A percentile compares a stretch with the other conserved stretches of the same genome.
phyloP scores from a whole-genome alignment of 208 protist species.

The Acanthamoeba sp. region DNA sequence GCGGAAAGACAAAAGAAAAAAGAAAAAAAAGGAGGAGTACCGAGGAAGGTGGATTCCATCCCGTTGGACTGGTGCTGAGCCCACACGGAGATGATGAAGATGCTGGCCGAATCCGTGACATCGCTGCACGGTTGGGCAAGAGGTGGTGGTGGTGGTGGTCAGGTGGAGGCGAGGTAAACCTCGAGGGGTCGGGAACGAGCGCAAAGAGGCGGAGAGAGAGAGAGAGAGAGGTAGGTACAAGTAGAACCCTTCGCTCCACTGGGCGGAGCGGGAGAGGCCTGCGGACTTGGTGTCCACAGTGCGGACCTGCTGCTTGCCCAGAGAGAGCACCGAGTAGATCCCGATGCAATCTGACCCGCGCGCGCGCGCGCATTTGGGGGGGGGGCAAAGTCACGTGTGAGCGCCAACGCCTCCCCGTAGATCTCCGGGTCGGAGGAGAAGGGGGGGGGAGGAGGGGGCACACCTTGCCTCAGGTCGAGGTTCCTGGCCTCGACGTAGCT shows the following conservation, averaged over 20 bases:
- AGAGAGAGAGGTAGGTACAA: background rate
- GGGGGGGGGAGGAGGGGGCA: background rate
- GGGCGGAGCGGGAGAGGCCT: background rate
- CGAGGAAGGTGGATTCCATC: conserved; percentile 47
- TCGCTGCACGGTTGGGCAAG: background rate
- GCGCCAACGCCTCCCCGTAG: too few relatives aligned
- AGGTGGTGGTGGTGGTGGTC: too few relatives aligned
- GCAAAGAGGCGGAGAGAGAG: background rate
- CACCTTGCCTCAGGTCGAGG: conserved; percentile 17
- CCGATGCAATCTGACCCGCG: background rate
- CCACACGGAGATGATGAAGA: conserved; percentile 64
- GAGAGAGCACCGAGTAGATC: conserved; percentile 30
- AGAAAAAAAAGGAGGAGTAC: background rate
- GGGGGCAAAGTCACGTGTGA: too few relatives aligned
- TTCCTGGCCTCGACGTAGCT: conserved; percentile 15
- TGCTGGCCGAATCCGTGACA: conserved; percentile 4
- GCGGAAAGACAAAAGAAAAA: background rate
- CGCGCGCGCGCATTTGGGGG: background rate
- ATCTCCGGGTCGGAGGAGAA: too few relatives aligned
- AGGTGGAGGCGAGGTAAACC: too few relatives aligned
- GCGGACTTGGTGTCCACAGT: conserved; percentile 5
- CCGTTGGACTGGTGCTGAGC: conserved; percentile 32
- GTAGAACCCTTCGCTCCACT: conserved; percentile 43
- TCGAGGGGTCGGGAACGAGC: background rate
- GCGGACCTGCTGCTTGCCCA: conserved; percentile 45